phyloP scores from a whole-genome alignment of 306 rosid genomes.

The Argentina anserina region DNA sequence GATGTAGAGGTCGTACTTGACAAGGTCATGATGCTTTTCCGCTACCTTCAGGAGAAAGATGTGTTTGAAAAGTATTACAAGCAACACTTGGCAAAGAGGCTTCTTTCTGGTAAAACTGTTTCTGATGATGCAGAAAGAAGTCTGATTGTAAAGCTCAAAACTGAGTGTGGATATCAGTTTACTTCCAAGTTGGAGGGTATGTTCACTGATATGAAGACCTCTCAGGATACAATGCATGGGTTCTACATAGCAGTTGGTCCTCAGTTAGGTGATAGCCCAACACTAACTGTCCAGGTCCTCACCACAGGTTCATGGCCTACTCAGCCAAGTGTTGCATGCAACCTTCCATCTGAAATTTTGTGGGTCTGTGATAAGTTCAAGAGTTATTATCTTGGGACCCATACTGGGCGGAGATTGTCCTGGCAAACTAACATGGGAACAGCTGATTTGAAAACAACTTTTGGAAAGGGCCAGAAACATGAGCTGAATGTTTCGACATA shows the following conservation, averaged over 20 bases:
- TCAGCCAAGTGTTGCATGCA: conserved; percentile 63
- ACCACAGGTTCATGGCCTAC: conserved; percentile 89
- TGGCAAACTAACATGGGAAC: conserved; percentile 93
- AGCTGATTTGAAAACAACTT: conserved; percentile 73
- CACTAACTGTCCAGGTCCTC: conserved; percentile 67
- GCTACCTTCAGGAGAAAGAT: conserved; percentile 81
- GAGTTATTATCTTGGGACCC: conserved; percentile 73
- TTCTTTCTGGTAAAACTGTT: conserved; percentile 67
- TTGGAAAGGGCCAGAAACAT: conserved; percentile 73
- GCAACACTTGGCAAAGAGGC: conserved; percentile 88
- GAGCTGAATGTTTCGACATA: conserved; percentile 82
- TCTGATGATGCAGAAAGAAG: conserved; percentile 87
- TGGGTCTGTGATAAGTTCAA: conserved; percentile 64
- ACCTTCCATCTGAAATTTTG: conserved; percentile 72
- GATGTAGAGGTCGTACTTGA: conserved; percentile 80
- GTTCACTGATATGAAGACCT: conserved; percentile 84
- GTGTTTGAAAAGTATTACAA: conserved; percentile 80
- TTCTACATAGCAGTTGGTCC: conserved; percentile 46
- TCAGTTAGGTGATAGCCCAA: conserved; percentile 59
- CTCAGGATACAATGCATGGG: conserved; percentile 73
- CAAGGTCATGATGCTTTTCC: conserved; percentile 80
- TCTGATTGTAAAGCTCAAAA: conserved; percentile 81
- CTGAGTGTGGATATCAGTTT: conserved; percentile 78
- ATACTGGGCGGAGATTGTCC: conserved; percentile 69
- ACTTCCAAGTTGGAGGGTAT: conserved; percentile 81